phyloP scores from a whole-genome alignment of 2,329 filamentous ascomycete species.

The Lachnellula arida region DNA sequence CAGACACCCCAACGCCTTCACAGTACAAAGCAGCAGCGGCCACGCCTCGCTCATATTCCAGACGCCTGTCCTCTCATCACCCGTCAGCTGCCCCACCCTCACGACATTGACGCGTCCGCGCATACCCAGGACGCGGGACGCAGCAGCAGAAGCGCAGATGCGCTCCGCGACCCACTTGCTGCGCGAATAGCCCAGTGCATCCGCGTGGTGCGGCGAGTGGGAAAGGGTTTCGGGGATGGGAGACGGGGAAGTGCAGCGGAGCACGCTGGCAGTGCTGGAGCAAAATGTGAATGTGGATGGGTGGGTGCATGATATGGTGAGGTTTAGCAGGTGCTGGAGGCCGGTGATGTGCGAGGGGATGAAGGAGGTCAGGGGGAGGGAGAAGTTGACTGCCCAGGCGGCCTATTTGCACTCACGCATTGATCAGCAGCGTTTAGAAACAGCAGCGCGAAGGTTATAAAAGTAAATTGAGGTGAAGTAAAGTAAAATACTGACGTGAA shows the following conservation, averaged over 20 bases:
- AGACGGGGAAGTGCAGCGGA: constrained; percentile 21
- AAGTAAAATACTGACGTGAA: constrained; percentile 42
- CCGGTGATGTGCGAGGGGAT: constrained; percentile 45
- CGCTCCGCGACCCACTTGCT: constrained; percentile 57
- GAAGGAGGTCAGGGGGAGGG: constrained; percentile 51
- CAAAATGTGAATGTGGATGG: constrained; percentile 42
- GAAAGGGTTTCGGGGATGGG: constrained; percentile 40
- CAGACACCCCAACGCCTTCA: constrained; percentile 35
- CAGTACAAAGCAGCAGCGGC: constrained; percentile 43
- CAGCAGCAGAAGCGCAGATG: constrained; percentile 42
- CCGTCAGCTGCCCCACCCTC: constrained; percentile 41
- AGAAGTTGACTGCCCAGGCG: constrained; percentile 64
- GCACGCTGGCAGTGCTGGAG: constrained; percentile 46
- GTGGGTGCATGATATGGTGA: constrained; percentile 33
- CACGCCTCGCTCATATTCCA: constrained; percentile 48
- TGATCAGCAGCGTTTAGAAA: neutral
- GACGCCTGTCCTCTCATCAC: constrained; percentile 37
- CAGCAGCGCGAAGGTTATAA: too few species aligned
- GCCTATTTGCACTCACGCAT: constrained; percentile 18
- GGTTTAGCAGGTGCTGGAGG: constrained; percentile 44
- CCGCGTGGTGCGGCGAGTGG: constrained; percentile 38
- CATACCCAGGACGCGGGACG: constrained; percentile 18
- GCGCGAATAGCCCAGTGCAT: constrained; percentile 48
- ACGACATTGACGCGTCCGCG: constrained; percentile 11
- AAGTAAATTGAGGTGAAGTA: too few species aligned